Evolutionary conservation across 768 basidiomycete species (phyloP), one percentile per base, ranked within the genome.

Genomic region (Hebeloma cylindrosporum): DNA sequence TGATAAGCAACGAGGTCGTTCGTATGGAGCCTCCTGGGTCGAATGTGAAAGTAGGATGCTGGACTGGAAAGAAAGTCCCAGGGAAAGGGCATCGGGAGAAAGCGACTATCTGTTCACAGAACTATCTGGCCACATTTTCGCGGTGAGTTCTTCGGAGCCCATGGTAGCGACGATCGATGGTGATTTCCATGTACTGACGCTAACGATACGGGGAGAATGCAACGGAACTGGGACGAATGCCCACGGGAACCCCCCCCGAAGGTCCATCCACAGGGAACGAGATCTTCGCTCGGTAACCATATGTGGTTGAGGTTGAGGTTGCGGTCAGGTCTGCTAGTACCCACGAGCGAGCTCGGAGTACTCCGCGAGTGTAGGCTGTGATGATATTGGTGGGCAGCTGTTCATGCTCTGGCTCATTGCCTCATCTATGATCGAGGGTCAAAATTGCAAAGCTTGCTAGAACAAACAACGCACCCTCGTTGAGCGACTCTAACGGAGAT

Each of bases 401-500:
- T 54, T 52, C 29, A 57, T 13, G 25, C 57, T 57, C 35, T 58
- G 60, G 18, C 49, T 41, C 3, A 50, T 43, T 21, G 46, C 8
- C 70, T 54, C 25, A 85, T 78, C 85, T 89, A 52, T 16, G 45
- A 45, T 20, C 32, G 35, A 39, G 13, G 16, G 39, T 22, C 28
- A 7, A 23, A 27, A 42, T 36, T 20, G 28, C 13, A 32, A 35
- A 29, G 14, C 7, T 14, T 7, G 13, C 13, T 34, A 27, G 28
- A 25, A 43, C 14, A 27, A 28, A 11, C 47, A 47, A 74, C 82
- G 26, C 44, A 87, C 87, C 57, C 88, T 70, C 32, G 89, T 65
- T 54, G 89, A 88, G 42, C 88, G 67, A 60, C 89, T 88, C 57
- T 89, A 87, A 8, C 74, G 68, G 6, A 82, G 87, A 58, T 90